Base-by-base conservation (phyloP, 176 grass and related monocot genomes). In the Phoenix dactylifera region DNA sequence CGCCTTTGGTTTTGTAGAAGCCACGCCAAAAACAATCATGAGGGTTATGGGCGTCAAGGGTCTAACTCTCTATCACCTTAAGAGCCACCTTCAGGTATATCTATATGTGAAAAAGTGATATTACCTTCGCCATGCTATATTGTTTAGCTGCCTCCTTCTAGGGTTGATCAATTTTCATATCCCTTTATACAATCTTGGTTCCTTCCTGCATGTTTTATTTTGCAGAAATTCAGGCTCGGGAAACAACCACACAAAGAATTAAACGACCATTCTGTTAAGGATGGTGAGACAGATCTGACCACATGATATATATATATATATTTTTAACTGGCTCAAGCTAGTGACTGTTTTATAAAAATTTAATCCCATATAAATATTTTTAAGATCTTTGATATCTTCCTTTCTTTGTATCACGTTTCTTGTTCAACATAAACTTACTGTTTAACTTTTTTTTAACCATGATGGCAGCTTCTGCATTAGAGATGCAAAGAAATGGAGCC, bases 41-140 rank as follows among this genome's bases (percentile, higher is more conserved):
- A 96, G 87, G 77, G 92, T 88, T 62, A 96, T 96, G 92, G 92
- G 92, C 64, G 92, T 96, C 5, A 96, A 96, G 66, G 92, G 92
- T 16, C 92, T 96, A 48, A 96, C 92, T 4, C 87, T 96, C 3
- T 96, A 96, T 7, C 92, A 96, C 53, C 87, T 96, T 57, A 96
- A 96, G 80, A 96, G 92, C 39, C 92, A 96, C 58, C 87, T 96
- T 56, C 92, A 96, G 81, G 92, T 96, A 84, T 12, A 71, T 14
- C 35, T 58, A 49, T 49, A 24, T 26, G 20, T n/a, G 9, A 44
- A 44, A 44, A 44, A 14, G 7, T 44, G 10, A 44, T 44, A 44
- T 44, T 44, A 14, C 35, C 10, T 44, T 44, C 2, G 14, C 7
- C 35, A 14, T 14, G 14, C 9, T 14, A 14, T 44, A 44, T 12